A percentile compares a stretch with the other conserved stretches of the same genome.
Evolutionary conservation across 345 rosid species (phyloP).

Genomic region (Erodium maritimum): DNA sequence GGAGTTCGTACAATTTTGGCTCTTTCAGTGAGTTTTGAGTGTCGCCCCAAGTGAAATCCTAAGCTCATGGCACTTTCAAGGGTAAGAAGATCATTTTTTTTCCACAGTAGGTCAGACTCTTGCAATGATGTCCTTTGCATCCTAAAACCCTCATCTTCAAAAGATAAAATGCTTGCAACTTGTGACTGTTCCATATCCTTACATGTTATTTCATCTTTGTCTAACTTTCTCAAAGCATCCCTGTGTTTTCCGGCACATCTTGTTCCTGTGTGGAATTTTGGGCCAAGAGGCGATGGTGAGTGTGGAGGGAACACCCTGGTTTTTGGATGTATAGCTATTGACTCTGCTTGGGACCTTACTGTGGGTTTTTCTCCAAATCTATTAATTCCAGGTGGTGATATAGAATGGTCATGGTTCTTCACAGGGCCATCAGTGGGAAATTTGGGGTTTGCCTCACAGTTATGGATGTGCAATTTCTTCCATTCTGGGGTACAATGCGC

Average conservation of each 20-base stretch:
- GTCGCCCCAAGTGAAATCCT: slow-evolving; percentile 19
- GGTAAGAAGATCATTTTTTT: slow-evolving; percentile 43
- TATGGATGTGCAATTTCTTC: too few species aligned
- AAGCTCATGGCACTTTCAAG: slow-evolving; percentile 33
- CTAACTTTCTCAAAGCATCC: slow-evolving; percentile 19
- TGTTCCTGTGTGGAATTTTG: slow-evolving; percentile 47
- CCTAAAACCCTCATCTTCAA: slow-evolving; percentile 29
- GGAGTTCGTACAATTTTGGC: slow-evolving; percentile 46
- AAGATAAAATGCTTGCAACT: slow-evolving; percentile 16
- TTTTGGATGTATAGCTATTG: slow-evolving; percentile 32
- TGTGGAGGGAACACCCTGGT: slow-evolving; percentile 36
- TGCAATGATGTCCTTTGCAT: slow-evolving; percentile 44
- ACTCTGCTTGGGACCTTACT: slow-evolving; percentile 27
- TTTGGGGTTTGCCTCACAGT: slow-evolving; percentile 24
- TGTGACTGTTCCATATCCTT: slow-evolving; percentile 29
- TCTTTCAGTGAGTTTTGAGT: slow-evolving; percentile 22
- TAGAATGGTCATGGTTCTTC: slow-evolving; percentile 28
- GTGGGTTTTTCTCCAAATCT: too few species aligned
- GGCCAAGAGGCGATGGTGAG: slow-evolving; percentile 89
- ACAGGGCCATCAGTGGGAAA: slow-evolving; percentile 69
- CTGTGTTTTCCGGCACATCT: slow-evolving; percentile 28
- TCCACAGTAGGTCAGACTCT: slow-evolving; percentile 33
- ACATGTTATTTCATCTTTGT: slow-evolving; percentile 20
- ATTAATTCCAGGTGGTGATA: slow-evolving; percentile 24
- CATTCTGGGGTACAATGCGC: slow-evolving; percentile 32